Percentiles rank a stretch among this genome's conserved stretches.
Evolutionary conservation across 2,329 filamentous ascomycete species (phyloP).

Genomic region (Aspergillus oerlinghausenensis): DNA sequence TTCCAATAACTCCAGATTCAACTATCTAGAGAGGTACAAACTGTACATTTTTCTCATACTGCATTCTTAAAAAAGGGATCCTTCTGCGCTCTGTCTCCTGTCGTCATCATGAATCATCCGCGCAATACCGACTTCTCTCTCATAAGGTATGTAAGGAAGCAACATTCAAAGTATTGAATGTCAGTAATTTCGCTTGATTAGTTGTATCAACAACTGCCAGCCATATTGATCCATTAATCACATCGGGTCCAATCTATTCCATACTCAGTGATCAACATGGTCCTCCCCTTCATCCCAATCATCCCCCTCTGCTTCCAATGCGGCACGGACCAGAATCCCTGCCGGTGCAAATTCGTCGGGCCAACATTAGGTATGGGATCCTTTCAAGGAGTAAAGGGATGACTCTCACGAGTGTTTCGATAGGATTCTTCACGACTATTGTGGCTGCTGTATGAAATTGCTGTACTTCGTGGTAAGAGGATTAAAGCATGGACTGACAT

Average conservation of each 20-base stretch:
- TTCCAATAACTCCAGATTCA: background rate
- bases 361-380: constrained; percentile 46
- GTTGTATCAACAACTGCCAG: background rate
- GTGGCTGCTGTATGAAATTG: constrained; percentile 46
- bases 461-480: background rate
- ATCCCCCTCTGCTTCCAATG: constrained; percentile 54
- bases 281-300: constrained; percentile 41
- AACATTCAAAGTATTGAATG: background rate
- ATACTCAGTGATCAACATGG: constrained; percentile 23
- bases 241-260: background rate
- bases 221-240: background rate
- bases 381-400: background rate
- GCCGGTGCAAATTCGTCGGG: constrained; percentile 53
- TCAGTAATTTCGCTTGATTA: background rate
- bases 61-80: background rate
- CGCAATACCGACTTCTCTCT: background rate
- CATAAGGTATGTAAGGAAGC: background rate
- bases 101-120: constrained; percentile 21
- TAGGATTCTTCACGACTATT: constrained; percentile 45
- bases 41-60: background rate
- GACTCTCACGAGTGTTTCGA: background rate
- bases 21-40: background rate
- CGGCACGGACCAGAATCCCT: constrained; percentile 54
- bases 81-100: background rate
- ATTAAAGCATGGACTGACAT: no score